Base-by-base conservation (phyloP, 768 basidiomycete species). In the Phanerodontia chrysosporium region DNA sequence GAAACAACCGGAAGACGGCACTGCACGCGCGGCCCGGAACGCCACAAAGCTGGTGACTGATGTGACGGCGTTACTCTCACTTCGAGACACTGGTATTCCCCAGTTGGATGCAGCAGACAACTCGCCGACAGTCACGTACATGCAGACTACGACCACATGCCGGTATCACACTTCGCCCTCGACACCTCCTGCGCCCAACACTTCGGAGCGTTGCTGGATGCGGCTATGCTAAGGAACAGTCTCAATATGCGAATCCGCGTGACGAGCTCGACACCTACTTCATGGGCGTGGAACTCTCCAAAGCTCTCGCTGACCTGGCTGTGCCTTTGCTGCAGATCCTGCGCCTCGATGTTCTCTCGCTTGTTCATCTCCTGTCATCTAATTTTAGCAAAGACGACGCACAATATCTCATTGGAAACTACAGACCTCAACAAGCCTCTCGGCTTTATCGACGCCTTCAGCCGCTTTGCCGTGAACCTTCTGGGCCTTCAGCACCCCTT, bases 241-340 rank as follows among this genome's bases (percentile, higher is more conserved):
- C 39, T n/a, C n/a, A n/a, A n/a, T n/a, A n/a, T n/a, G n/a, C n/a
- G n/a, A n/a, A n/a, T n/a, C n/a, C n/a, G n/a, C n/a, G n/a, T n/a
- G n/a, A n/a, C n/a, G n/a, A n/a, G n/a, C n/a, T n/a, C n/a, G n/a
- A n/a, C 10, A 49, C 59, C 10, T 25, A 60, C 59, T 45, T 60
- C 59, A 21, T 60, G 44, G 1, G 18, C 21, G 32, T 51, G 22
- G 27, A 24, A 49, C 24, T 30, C 48, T 18, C 12, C 25, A 35
- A 46, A 39, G 9, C 16, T 45, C 51, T 57, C 49, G 42, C 46
- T 32, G 18, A 61, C 22, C 22, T 61, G 60, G 9, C 28, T 39
- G 36, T 57, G 51, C 21, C 60, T 30, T 46, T 61, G 60, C 49
- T 61, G 56, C 3, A 61, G 27, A 30, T 61, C 60, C 49, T 61